Percentiles rank a stretch among this genome's conserved stretches.
Conservation (phyloP, 192 early-diverging fungal genomes). For the Thamnidium elegans region DNA sequence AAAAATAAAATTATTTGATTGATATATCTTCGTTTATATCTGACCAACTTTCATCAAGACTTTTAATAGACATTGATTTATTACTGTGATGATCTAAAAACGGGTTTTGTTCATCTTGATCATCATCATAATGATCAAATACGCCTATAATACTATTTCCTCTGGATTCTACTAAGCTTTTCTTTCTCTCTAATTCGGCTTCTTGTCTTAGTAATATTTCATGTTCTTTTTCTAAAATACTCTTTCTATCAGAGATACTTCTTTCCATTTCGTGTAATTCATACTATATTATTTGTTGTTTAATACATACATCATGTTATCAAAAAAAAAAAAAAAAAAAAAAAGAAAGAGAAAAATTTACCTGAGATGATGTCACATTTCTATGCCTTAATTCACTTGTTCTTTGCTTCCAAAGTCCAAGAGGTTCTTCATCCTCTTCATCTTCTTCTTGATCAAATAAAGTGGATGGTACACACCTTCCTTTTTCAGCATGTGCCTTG, state of each 20-base stretch:
- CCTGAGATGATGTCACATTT: background rate
- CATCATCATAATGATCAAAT: background rate
- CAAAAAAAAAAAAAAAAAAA: no score
- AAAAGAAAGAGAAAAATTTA: no score
- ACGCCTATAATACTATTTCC: slow-evolving; percentile 16
- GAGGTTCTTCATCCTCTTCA: background rate
- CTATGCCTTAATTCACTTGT: background rate
- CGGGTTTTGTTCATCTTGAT: background rate
- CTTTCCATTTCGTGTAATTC: slow-evolving; percentile 14
- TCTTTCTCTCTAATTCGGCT: slow-evolving; percentile 1
- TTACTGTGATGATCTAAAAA: no score
- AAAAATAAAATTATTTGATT: slow-evolving; percentile 32
- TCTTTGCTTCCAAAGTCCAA: background rate
- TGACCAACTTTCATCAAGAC: background rate
- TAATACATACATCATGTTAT: background rate
- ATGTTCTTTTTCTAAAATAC: background rate
- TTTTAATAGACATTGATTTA: background rate
- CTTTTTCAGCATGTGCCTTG: slow-evolving; percentile 2
- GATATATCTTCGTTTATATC: background rate
- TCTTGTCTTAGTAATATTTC: slow-evolving; percentile 3
- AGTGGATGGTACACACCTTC: background rate
- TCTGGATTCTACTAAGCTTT: background rate
- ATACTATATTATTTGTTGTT: background rate
- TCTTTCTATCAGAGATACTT: slow-evolving; percentile 4
- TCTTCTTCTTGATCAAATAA: background rate